Evolutionary conservation across 768 basidiomycete genomes (phyloP).

Genomic region (Xerocomus spinulosus): DNA sequence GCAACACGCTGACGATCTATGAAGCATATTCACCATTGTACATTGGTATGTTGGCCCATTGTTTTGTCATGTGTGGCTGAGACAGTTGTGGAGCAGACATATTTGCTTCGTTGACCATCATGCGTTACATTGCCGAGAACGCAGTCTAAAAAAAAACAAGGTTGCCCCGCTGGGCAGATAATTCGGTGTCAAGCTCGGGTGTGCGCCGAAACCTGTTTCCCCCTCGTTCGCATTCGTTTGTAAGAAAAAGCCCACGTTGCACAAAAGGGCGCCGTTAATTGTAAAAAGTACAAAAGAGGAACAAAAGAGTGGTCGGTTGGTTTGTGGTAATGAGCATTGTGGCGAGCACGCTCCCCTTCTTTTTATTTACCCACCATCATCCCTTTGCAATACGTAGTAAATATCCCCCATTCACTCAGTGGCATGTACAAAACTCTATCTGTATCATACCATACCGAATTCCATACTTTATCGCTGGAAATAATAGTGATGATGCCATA

Average conservation of each 20-base stretch:
- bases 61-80: slow-evolving; percentile 4
- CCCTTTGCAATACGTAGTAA: neutral
- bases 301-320: neutral
- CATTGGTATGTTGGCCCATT: slow-evolving; percentile 39
- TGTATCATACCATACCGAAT: neutral
- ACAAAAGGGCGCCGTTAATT: neutral
- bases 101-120: slow-evolving; percentile 54
- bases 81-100: slow-evolving; percentile 37
- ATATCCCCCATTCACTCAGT: neutral
- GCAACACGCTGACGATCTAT: slow-evolving; percentile 57
- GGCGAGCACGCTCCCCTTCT: neutral
- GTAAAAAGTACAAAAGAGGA: neutral
- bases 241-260: slow-evolving; percentile 7
- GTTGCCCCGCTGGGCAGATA: neutral
- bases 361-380: no score
- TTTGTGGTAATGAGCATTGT: slow-evolving; percentile 5
- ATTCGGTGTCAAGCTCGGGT: neutral
- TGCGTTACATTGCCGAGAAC: slow-evolving; percentile 57
- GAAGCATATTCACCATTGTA: slow-evolving; percentile 51
- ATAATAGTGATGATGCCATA: no score
- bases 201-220: neutral
- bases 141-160: slow-evolving; percentile 39
- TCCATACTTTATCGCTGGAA: no score
- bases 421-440: neutral
- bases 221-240: neutral